Evolutionary conservation across 2,329 filamentous ascomycete species (phyloP).

Genomic region (Penicillium thymicola): DNA sequence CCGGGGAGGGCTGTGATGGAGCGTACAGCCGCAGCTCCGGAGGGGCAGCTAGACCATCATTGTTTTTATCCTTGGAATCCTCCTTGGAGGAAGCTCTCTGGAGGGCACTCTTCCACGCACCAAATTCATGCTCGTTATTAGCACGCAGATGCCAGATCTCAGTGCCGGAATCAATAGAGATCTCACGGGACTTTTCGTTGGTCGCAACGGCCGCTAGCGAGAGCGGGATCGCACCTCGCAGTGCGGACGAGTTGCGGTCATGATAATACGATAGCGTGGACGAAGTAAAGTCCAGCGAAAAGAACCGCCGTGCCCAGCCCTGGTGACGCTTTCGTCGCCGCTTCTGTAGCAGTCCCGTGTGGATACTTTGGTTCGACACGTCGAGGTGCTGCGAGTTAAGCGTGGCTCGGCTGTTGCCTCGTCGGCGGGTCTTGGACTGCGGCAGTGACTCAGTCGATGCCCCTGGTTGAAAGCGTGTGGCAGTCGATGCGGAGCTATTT

Average conservation of each 20-base stretch:
- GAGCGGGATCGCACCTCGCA: constrained; percentile 87
- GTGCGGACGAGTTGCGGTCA: constrained; percentile 84
- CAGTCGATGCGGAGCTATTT: constrained; percentile 45
- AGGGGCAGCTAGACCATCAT: constrained; percentile 11
- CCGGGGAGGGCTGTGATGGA: constrained; percentile 30
- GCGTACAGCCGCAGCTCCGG: constrained; percentile 32
- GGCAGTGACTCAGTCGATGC: constrained; percentile 53
- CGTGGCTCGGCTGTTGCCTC: constrained; percentile 29
- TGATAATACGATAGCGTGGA: constrained; percentile 96
- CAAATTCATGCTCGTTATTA: constrained; percentile 77
- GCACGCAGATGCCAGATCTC: constrained; percentile 95
- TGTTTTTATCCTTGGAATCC: constrained; percentile 27
- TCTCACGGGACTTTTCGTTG: constrained; percentile 82
- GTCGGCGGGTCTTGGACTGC: constrained; percentile 31
- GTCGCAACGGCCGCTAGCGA: constrained; percentile 87
- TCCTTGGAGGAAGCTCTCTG: constrained; percentile 74
- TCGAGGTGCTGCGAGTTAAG: constrained; percentile 26
- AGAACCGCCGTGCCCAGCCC: constrained; percentile 88
- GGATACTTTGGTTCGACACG: constrained; percentile 53
- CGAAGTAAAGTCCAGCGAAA: constrained; percentile 90
- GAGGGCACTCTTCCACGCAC: constrained; percentile 79
- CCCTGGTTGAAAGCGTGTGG: constrained; percentile 42
- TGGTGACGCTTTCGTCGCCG: constrained; percentile 89
- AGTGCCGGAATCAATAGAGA: constrained; percentile 93
- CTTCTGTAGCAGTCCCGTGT: constrained; percentile 84